A percentile compares a stretch with the other conserved stretches of the same genome.
Conservation (phyloP, 2,329 filamentous ascomycete genomes). For the Plenodomus lindquistii region DNA sequence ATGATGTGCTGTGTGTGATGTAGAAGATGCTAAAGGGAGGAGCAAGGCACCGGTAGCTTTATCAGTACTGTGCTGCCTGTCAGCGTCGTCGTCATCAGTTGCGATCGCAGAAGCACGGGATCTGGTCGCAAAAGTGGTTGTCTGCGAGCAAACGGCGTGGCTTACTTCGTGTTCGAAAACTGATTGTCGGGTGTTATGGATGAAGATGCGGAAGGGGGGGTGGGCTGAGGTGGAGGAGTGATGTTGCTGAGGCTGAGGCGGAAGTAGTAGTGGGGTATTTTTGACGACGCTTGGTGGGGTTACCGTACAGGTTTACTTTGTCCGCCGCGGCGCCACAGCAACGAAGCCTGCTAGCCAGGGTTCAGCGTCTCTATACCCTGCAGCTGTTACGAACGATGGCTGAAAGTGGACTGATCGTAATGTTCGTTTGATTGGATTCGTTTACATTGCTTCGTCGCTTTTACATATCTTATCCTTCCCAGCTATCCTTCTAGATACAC, state of each 20-base stretch:
- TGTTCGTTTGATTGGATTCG: conserved; percentile 23
- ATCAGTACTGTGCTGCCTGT: conserved; percentile 41
- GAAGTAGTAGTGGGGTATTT: conserved; percentile 18
- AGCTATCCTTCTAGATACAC: conserved; percentile 36
- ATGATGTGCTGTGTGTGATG: conserved; percentile 36
- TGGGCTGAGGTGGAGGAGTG: conserved; percentile 26
- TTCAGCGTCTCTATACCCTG: conserved; percentile 7
- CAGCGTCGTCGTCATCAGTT: conserved; percentile 45
- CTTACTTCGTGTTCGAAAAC: conserved; percentile 35
- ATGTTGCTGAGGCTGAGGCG: conserved; percentile 31
- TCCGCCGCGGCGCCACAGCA: conserved; percentile 27
- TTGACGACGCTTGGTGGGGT: conserved; percentile 28
- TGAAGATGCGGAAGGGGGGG: conserved; percentile 16
- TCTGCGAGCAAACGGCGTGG: conserved; percentile 11
- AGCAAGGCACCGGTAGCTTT: conserved; percentile 34
- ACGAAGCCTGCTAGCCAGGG: conserved; percentile 12
- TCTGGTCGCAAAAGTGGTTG: neutral
- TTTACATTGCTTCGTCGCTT: conserved; percentile 36
- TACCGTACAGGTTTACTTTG: conserved; percentile 17
- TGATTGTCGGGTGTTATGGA: conserved; percentile 18
- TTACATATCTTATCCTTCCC: conserved; percentile 37
- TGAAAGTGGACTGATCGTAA: neutral
- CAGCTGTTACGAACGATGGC: conserved; percentile 5
- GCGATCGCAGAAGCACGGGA: conserved; percentile 3
- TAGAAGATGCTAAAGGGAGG: conserved; percentile 18